These are phyloP conservation scores for Adansonia madagascariensis DNA, from an alignment of 441 rosid species.

Conservation along the genomic window DNA sequence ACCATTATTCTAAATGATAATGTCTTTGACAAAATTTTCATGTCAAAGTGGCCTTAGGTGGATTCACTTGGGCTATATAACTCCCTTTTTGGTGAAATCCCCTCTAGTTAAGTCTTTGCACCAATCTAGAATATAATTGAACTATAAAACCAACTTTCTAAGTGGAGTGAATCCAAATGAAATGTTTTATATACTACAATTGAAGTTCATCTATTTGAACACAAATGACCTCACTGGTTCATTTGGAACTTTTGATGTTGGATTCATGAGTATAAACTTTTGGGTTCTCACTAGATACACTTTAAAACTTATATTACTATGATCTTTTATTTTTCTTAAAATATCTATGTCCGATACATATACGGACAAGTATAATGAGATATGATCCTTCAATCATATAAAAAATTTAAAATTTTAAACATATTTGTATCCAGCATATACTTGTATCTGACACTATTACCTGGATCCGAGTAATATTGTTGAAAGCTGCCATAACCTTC, in stretches of 20 bases:
- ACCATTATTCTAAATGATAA: slow-evolving; percentile 41
- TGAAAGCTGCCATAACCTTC: slow-evolving; percentile 36
- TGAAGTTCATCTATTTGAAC: slow-evolving; percentile 37
- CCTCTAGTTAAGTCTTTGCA: slow-evolving; percentile 41
- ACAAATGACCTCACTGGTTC: slow-evolving; percentile 42
- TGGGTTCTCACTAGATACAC: slow-evolving; percentile 19
- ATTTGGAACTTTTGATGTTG: slow-evolving; percentile 35
- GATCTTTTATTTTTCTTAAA: too few relatives aligned
- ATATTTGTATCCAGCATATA: too few relatives aligned
- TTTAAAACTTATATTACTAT: too few relatives aligned
- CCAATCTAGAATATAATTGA: slow-evolving; percentile 42
- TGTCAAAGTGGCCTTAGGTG: slow-evolving; percentile 29
- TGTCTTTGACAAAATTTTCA: slow-evolving; percentile 36
- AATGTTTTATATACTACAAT: slow-evolving; percentile 34
- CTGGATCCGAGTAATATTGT: slow-evolving; percentile 5
- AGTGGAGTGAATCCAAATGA: slow-evolving; percentile 39
- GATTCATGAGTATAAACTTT: slow-evolving; percentile 40
- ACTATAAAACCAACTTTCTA: slow-evolving; percentile 37
- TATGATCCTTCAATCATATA: too few relatives aligned
- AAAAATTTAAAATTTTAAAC: too few relatives aligned
- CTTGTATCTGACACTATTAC: too few relatives aligned
- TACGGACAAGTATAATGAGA: too few relatives aligned
- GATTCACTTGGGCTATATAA: slow-evolving; percentile 39
- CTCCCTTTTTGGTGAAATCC: slow-evolving; percentile 39
- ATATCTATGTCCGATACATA: too few relatives aligned